phyloP scores from a whole-genome alignment of 1,284 basidiomycete species.

The Tilletia caries region DNA sequence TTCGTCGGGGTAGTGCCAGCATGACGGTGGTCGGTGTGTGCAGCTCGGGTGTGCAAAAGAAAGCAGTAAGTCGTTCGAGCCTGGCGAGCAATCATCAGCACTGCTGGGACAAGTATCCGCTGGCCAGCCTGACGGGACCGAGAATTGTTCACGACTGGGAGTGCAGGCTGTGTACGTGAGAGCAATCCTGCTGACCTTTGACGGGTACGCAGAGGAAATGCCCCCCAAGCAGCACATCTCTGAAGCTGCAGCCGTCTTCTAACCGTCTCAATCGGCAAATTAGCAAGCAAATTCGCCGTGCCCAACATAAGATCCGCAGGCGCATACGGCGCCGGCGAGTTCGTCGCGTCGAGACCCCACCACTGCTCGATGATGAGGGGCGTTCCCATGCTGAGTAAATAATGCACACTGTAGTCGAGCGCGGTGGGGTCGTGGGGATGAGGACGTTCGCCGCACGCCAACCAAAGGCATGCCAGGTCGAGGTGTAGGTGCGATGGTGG shows the following conservation, averaged over 20 bases:
- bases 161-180: too few species aligned
- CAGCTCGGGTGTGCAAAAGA: too few species aligned
- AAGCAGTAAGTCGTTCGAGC: too few species aligned
- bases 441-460: conserved; percentile 71
- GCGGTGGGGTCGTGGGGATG: conserved; percentile 80
- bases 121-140: too few species aligned
- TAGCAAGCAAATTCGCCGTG: conserved; percentile 72
- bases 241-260: conserved; percentile 86
- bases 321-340: conserved; percentile 76
- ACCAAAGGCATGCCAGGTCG: conserved; percentile 74
- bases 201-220: too few species aligned
- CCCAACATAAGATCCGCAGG: conserved; percentile 75
- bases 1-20: too few species aligned
- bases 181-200: too few species aligned
- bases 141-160: too few species aligned
- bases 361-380: conserved; percentile 70
- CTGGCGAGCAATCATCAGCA: too few species aligned
- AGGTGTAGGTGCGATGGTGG: conserved; percentile 65
- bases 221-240: conserved; percentile 47
- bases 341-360: conserved; percentile 71
- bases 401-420: conserved; percentile 78
- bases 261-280: conserved; percentile 89
- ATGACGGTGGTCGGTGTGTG: too few species aligned
- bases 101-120: too few species aligned
- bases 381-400: conserved; percentile 61